These are phyloP conservation scores for Gracilaria gracilis DNA, from an alignment of 23 red algal genomes.

Conservation along the genomic window DNA sequence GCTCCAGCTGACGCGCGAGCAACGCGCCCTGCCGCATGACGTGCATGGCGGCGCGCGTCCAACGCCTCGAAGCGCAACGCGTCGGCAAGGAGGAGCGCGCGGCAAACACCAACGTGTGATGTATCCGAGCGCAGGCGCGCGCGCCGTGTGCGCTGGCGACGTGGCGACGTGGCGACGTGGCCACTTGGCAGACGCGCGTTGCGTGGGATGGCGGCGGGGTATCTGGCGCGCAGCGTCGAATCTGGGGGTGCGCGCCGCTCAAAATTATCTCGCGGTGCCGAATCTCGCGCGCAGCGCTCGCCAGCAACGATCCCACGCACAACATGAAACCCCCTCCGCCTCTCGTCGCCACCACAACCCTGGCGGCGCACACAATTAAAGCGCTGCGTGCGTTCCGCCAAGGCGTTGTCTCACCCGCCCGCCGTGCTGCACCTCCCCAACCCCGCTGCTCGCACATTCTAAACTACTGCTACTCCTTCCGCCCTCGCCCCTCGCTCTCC, in stretches of 20 bases:
- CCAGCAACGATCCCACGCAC: not conserved
- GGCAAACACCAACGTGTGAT: not conserved
- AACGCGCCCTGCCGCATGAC: constrained; percentile 7
- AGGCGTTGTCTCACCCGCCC: not conserved
- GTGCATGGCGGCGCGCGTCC: not conserved
- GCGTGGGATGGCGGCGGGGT: not conserved
- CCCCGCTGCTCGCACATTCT: too few relatives aligned
- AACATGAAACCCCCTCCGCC: not conserved
- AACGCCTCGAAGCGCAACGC: not conserved
- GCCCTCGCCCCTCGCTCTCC: not conserved
- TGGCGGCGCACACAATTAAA: not conserved
- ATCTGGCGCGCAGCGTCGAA: not conserved
- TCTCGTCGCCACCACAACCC: too few relatives aligned
- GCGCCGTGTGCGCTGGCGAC: constrained; percentile 6
- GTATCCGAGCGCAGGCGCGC: too few relatives aligned
- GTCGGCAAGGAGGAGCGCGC: not conserved
- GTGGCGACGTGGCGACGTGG: not conserved
- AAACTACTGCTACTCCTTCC: not conserved
- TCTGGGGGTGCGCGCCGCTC: not conserved
- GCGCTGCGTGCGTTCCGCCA: too few relatives aligned
- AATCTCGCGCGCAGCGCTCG: constrained; percentile 6
- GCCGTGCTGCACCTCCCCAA: too few relatives aligned
- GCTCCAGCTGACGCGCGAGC: constrained; percentile 20
- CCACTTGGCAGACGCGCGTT: not conserved
- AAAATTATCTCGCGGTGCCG: constrained; percentile 3